phyloP scores from a whole-genome alignment of 169 alveolate species.

The Pseudocohnilembus persalinus region DNA sequence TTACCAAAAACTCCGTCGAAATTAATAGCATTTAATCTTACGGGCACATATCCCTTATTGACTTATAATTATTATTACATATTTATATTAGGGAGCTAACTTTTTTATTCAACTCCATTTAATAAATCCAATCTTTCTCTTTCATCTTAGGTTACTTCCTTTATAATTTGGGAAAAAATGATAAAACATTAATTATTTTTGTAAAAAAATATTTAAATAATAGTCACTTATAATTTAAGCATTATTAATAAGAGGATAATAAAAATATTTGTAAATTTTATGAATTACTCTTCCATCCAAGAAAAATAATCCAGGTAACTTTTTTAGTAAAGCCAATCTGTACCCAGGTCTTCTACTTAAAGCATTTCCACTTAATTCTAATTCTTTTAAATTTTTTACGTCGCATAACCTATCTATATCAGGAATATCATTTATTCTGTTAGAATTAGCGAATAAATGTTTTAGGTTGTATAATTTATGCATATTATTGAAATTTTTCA shows the following conservation, averaged over 20 bases:
- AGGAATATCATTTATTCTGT: slow-evolving; percentile 68
- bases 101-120: slow-evolving; percentile 18
- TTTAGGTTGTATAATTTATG: slow-evolving; percentile 56
- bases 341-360: slow-evolving; percentile 67
- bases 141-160: slow-evolving; percentile 60
- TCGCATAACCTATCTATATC: slow-evolving; percentile 65
- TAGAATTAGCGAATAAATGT: slow-evolving; percentile 49
- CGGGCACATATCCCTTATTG: slow-evolving; percentile 42
- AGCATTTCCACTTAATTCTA: slow-evolving; percentile 61
- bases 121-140: slow-evolving; percentile 56
- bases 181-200: background rate
- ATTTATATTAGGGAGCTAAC: slow-evolving; percentile 33
- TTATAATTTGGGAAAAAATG: background rate
- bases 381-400: slow-evolving; percentile 52
- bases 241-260: background rate
- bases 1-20: slow-evolving; percentile 77
- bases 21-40: slow-evolving; percentile 70
- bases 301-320: slow-evolving; percentile 42
- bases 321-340: slow-evolving; percentile 49
- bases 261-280: background rate
- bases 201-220: background rate
- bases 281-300: slow-evolving; percentile 53
- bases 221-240: background rate
- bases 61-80: slow-evolving; percentile 13
- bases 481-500: slow-evolving; percentile 55